A percentile compares a stretch with the other conserved stretches of the same genome.
Conservation (phyloP, 805 yeast species). For the Candida dajiaensis region DNA sequence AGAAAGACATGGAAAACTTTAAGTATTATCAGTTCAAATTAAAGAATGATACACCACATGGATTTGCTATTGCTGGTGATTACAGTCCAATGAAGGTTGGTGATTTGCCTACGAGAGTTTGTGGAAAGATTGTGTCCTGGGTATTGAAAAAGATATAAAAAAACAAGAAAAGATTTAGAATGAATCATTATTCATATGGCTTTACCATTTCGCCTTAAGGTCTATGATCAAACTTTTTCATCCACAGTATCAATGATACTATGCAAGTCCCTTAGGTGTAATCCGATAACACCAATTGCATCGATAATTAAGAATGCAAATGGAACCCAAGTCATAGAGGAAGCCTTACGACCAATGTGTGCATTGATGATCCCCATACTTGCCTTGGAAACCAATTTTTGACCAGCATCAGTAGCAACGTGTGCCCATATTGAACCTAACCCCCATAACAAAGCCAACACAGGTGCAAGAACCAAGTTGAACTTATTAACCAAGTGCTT, state of each 20-base stretch:
- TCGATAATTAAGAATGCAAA: slow-evolving; percentile 43
- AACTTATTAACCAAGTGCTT: slow-evolving; percentile 23
- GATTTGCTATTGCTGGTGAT: slow-evolving; percentile 36
- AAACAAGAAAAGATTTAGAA: not conserved
- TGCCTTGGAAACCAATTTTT: slow-evolving; percentile 38
- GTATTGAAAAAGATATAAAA: slow-evolving; percentile 13
- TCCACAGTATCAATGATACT: slow-evolving; percentile 20
- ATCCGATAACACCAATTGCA: slow-evolving; percentile 30
- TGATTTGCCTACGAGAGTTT: slow-evolving; percentile 23
- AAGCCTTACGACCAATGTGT: slow-evolving; percentile 43
- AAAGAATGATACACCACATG: slow-evolving; percentile 30
- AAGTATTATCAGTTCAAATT: slow-evolving; percentile 16
- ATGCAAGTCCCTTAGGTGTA: slow-evolving; percentile 31
- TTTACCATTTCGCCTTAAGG: too few relatives aligned
- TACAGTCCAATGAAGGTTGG: slow-evolving; percentile 28
- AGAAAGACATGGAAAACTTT: slow-evolving; percentile 7
- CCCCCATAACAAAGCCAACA: slow-evolving; percentile 49
- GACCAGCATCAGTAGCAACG: slow-evolving; percentile 45
- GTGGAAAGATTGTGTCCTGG: slow-evolving; percentile 17
- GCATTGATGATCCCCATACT: slow-evolving; percentile 45
- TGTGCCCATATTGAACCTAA: slow-evolving; percentile 60
- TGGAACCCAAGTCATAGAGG: slow-evolving; percentile 55
- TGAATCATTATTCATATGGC: not conserved
- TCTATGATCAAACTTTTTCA: slow-evolving; percentile 8
- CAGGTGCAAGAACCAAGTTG: slow-evolving; percentile 28